Evolutionary conservation across 345 rosid genomes (phyloP).

Genomic region (Mercurialis annua): DNA sequence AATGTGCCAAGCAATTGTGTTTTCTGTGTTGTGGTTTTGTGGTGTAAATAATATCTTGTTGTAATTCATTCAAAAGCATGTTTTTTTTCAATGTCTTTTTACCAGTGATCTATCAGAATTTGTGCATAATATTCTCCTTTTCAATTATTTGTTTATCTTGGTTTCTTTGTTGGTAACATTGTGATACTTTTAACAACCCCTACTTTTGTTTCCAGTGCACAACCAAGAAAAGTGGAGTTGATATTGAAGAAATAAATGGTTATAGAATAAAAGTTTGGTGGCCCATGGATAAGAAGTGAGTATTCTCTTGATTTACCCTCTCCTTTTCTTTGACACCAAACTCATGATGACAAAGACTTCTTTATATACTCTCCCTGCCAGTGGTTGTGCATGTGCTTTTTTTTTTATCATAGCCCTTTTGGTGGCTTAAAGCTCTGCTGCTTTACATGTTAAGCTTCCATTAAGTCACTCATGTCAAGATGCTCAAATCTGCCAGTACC

Average conservation of each 20-base stretch:
- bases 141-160: background rate
- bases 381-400: background rate
- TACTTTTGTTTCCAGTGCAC: conserved; percentile 50
- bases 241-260: conserved; percentile 73
- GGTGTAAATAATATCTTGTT: background rate
- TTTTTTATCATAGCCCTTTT: background rate
- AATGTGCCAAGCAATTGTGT: too few species aligned
- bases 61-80: background rate
- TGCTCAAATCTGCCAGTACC: background rate
- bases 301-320: background rate
- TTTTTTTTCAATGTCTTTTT: background rate
- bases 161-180: conserved; percentile 2
- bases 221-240: conserved; percentile 46
- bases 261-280: conserved; percentile 91
- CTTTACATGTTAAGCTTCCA: background rate
- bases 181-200: background rate
- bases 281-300: conserved; percentile 99
- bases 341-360: too few species aligned
- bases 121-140: background rate
- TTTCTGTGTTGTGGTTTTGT: background rate
- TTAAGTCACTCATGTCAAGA: background rate
- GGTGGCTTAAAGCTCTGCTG: background rate
- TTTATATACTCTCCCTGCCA: background rate
- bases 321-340: background rate
- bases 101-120: background rate